These are phyloP conservation scores for Linnemannia elongata DNA, from an alignment of 192 early-diverging fungal species.

Conservation along the genomic window DNA sequence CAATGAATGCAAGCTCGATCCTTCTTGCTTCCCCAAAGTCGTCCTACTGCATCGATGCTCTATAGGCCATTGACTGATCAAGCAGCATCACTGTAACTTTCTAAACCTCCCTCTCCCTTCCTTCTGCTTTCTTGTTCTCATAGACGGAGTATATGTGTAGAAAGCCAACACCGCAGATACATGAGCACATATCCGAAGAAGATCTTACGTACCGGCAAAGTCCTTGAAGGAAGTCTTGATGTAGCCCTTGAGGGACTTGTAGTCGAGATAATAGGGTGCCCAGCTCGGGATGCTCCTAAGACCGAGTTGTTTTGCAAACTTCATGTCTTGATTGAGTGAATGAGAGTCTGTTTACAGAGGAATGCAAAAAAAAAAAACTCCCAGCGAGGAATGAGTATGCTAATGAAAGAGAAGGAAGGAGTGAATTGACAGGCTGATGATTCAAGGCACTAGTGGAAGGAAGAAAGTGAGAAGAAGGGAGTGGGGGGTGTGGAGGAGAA, in stretches of 20 bases:
- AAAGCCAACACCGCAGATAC: background rate
- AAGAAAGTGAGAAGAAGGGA: background rate
- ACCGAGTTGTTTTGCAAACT: conserved; percentile 71
- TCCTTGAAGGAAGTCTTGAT: conserved; percentile 58
- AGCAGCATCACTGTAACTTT: background rate
- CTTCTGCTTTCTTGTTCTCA: background rate
- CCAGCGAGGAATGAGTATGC: background rate
- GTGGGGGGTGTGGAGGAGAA: background rate
- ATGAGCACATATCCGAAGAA: background rate
- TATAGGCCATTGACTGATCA: background rate
- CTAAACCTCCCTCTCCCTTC: background rate
- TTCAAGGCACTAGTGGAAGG: background rate
- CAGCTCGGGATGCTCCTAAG: conserved; percentile 66
- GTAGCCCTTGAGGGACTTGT: conserved; percentile 63
- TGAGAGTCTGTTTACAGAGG: background rate
- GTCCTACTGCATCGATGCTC: no score
- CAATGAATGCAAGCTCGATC: no score
- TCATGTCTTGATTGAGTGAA: conserved; percentile 43
- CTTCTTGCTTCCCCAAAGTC: no score
- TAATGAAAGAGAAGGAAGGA: background rate
- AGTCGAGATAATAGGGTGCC: conserved; percentile 67
- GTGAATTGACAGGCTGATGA: background rate
- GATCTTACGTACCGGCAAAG: conserved; percentile 23
- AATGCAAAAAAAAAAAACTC: background rate
- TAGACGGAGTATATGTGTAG: background rate